Evolutionary conservation across 768 basidiomycete species (phyloP).

Genomic region (Tricholomella constricta): DNA sequence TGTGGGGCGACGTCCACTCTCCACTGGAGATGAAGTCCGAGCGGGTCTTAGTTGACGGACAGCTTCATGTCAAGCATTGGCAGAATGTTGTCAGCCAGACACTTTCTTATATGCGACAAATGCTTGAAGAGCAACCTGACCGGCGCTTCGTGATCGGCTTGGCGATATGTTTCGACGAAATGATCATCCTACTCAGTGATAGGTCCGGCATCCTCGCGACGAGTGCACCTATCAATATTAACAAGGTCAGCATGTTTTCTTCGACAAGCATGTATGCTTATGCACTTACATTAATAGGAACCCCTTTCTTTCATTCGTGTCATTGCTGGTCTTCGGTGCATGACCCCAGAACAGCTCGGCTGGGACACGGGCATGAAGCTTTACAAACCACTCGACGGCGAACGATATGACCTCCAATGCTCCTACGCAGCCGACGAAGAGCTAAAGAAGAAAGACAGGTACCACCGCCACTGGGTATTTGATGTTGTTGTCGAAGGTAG

Average conservation of each 20-base stretch:
- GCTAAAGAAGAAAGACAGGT: neutral
- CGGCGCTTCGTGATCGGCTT: slow-evolving; percentile 9
- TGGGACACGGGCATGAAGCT: slow-evolving; percentile 13
- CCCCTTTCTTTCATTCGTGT: slow-evolving; percentile 1
- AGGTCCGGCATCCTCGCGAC: slow-evolving; percentile 14
- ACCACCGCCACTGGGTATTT: slow-evolving; percentile 6
- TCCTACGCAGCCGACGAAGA: neutral
- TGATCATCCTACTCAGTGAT: slow-evolving; percentile 8
- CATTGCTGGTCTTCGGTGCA: neutral
- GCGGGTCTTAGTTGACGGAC: too few relatives aligned
- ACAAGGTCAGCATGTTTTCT: slow-evolving; percentile 7
- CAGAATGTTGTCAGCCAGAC: neutral
- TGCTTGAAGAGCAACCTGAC: slow-evolving; percentile 14
- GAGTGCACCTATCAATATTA: slow-evolving; percentile 7
- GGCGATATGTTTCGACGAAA: slow-evolving; percentile 4
- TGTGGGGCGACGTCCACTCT: neutral
- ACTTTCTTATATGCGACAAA: slow-evolving; percentile 10
- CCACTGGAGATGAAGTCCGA: neutral
- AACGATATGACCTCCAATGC: neutral
- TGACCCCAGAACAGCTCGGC: slow-evolving; percentile 8
- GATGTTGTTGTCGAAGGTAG: neutral
- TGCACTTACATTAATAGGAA: slow-evolving; percentile 3
- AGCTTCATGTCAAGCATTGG: neutral
- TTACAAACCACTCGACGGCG: neutral
- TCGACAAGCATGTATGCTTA: too few relatives aligned